Evolutionary conservation across 352 stramenopile species (phyloP).

Genomic region (Pythium rhizo-oryzae): DNA sequence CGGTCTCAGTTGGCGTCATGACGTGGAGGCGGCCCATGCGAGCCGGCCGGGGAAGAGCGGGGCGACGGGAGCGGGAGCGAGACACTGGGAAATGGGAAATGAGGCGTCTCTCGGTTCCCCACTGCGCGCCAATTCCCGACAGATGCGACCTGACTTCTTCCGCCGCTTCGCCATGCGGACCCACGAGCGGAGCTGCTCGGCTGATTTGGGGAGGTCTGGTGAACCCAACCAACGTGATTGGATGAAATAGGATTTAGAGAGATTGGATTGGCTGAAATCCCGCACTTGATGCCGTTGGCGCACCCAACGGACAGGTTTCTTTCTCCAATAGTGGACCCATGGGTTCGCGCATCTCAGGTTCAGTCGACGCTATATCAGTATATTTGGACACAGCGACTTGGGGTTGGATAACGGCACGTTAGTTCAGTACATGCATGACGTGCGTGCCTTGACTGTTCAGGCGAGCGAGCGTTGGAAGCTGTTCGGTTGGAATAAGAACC

Average conservation of each 20-base stretch:
- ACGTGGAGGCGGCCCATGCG: neutral
- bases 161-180: neutral
- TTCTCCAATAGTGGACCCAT: no score
- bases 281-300: no score
- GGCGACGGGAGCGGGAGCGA: neutral
- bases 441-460: neutral
- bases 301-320: no score
- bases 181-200: conserved; percentile 7
- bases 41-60: neutral
- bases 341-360: neutral
- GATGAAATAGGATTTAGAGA: conserved; percentile 6
- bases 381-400: no score
- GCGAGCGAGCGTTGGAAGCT: neutral
- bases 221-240: conserved; percentile 13
- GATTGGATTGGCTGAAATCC: no score
- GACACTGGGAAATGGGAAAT: neutral
- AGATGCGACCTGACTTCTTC: neutral
- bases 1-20: neutral
- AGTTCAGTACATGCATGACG: neutral
- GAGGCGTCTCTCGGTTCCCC: neutral
- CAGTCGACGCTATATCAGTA: neutral
- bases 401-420: no score
- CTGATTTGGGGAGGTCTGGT: conserved; percentile 20
- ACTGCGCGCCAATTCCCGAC: neutral
- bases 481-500: neutral